Conservation (phyloP, 1,284 basidiomycete genomes). For the Ganoderma sinense region DNA sequence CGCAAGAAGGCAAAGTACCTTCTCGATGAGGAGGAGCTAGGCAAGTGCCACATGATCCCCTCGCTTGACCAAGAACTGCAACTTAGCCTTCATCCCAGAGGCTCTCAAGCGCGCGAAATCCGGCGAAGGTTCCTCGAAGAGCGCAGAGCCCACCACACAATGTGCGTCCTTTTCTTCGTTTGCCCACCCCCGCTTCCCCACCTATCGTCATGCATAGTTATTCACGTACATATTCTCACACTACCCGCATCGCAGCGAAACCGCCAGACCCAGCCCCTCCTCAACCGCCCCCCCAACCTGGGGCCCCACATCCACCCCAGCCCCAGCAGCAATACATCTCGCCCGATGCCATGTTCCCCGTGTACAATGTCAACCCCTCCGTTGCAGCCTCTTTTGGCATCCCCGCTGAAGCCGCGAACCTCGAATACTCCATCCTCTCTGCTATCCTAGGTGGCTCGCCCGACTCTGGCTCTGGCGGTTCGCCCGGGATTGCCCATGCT, state of each 20-base stretch:
- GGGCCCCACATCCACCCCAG: conserved; percentile 17
- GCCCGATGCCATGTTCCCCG: conserved; percentile 64
- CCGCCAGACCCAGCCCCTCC: conserved; percentile 17
- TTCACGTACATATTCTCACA: conserved; percentile 12
- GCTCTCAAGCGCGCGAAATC: conserved; percentile 66
- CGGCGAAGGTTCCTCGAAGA: conserved; percentile 37
- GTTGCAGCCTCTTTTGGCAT: conserved; percentile 54
- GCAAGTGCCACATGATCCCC: conserved; percentile 54
- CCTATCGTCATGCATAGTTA: neutral
- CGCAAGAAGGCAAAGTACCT: conserved; percentile 99
- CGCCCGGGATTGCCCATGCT: conserved; percentile 46
- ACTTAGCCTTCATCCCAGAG: conserved; percentile 46
- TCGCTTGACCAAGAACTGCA: conserved; percentile 33
- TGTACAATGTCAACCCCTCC: conserved; percentile 35
- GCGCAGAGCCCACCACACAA: conserved; percentile 40
- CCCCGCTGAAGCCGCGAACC: conserved; percentile 85
- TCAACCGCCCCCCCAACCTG: conserved; percentile 23
- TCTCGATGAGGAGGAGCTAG: conserved; percentile 90
- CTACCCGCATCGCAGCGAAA: conserved; percentile 15
- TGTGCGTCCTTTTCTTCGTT: conserved; percentile 34
- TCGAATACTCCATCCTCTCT: conserved; percentile 92
- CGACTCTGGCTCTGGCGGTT: conserved; percentile 50
- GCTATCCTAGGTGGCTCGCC: conserved; percentile 87
- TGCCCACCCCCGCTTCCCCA: conserved; percentile 4
- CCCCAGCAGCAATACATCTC: conserved; percentile 43